Base-by-base conservation (phyloP, 257 asterid species). In the Nicotiana undulata region DNA sequence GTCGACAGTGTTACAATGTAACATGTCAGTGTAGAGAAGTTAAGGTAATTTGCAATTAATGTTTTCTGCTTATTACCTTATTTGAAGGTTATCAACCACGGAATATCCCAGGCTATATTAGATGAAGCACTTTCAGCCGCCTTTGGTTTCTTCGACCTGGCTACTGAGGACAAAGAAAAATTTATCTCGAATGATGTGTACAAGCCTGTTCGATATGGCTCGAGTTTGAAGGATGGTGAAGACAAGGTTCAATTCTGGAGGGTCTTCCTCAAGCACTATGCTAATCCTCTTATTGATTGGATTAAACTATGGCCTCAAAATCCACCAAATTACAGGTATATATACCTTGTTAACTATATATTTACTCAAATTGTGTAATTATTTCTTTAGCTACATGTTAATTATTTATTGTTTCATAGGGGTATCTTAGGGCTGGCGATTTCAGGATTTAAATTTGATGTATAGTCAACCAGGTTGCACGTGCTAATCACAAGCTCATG, bases 241-340 rank as follows among this genome's bases (percentile, higher is more conserved):
- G 93, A 88, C 68, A 81, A 79, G 80, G 78, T 81, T 49, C 89
- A 82, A 13, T 85, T 75, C 17, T 85, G 90, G 92, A 88, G 93
- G 84, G 72, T 79, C 3, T 84, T 91, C 70, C 95, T 91, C 81
- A 89, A 91, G 78, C 92, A 88, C 28, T 88, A 88, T 68, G 87
- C 93, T 18, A 81, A 86, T 82, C 95, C 95, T 2, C 82, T 89
- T 2, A 76, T 86, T 4, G 75, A 87, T 9, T 89, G 93, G 90
- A 24, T 88, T 0, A 76, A 72, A 3, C 63, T 84, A 22, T 91
- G 95, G 95, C 93, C 93, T 7, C 32, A 84, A 53, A 61, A 40
- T 26, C 92, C 92, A 3, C 28, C 60, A 2, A 67, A 86, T 28
- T 91, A 91, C 64, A 91, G 89, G 93, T 87, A 75, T 17, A 49